Evolutionary conservation across 192 early-diverging fungal species (phyloP), one percentile per base, ranked within the genome.

Genomic region (Allomyces javanicus): DNA sequence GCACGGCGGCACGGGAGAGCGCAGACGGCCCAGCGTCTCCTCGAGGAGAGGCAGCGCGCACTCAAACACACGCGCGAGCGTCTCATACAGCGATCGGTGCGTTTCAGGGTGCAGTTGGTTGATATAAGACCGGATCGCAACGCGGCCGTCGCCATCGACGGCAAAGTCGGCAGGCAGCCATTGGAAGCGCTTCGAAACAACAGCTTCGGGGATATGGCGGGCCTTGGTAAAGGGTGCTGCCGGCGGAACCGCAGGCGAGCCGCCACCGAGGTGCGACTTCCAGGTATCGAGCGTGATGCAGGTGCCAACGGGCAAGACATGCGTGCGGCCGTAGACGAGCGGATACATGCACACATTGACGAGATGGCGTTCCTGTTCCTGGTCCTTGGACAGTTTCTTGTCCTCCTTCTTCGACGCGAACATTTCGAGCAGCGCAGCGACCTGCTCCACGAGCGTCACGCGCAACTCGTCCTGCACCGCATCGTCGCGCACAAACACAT

Each of bases 331-430:
- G 44, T 44, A 44, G 7, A 77, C 64, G 3, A 82, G 68, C 64
- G 76, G 76, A 67, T 68, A 79, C 21, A 82, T 72, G 62, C 76
- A 79, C 10, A 75, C 78, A 44, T 82, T 72, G 6, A 82, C 74
- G 12, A 82, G 73, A 44, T 79, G 73, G 10, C 77, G 72, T 9
- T 79, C 76, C 66, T 76, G 75, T 25, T 79, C 64, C 26, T 27
- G 26, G 66, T 77, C 66, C 50, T 67, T 75, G 17, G 72, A 68
- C 3, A 73, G 74, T 63, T 78, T 75, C 70, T 74, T 80, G 69
- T 77, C 75, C 64, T 70, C 68, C 11, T 62, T 40, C 23, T 67
- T 67, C 1, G 70, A 68, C 0, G 74, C 71, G 11, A 71, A 68
- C 21, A 72, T 65, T 44, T 75, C 74, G 17, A 82, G 71, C 14